Base-by-base conservation (phyloP, 129 eudicot species). In the Helianthus tuberosus region DNA sequence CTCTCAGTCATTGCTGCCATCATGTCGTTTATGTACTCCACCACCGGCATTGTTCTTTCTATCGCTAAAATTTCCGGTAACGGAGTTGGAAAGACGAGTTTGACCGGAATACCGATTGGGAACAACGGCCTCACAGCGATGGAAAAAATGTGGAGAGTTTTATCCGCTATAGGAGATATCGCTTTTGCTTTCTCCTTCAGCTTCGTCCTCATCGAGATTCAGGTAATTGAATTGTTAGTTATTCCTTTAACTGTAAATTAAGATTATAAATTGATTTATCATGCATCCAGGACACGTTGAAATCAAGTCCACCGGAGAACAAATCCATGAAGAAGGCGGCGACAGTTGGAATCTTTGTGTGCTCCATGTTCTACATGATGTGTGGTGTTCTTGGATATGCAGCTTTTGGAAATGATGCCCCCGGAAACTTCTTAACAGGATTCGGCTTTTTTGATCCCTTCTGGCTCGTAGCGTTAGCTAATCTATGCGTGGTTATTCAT, bases 391-490 rank as follows among this genome's bases (percentile, higher is more conserved):
- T 79, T 1, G 97, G 95, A 11, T 91, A 88, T 64, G 89, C 89
- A 13, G 97, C 97, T 3, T 91, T 91, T 47, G 97, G 96, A 11
- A 84, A 88, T 59, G 69, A 80, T 14, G 92, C 97, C 14, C 89
- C 96, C 0, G 97, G 96, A 9, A 91, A 91, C 81, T 80, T 91
- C 74, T 72, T 91, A 20, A 91, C 96, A 2, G 97, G 96, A 49
- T 91, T 88, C 29, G 96, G 97, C 35, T 91, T 89, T 77, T 91
- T 80, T 51, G 86, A 88, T 11, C 96, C 97, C 8, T 91, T 79
- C 58, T 91, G 97, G 97, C 86, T 91, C 0, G 63, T 90, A 8
- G 95, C 75, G 41, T 3, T 86, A 5, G 97, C 90, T 35, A 91
- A 91, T 29, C 47, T 88, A 8, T 86, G 86, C 88, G 89, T 91